These are phyloP conservation scores for Arachnomyces sp. DNA, from an alignment of 2,329 filamentous ascomycete species.

Conservation along the genomic window DNA sequence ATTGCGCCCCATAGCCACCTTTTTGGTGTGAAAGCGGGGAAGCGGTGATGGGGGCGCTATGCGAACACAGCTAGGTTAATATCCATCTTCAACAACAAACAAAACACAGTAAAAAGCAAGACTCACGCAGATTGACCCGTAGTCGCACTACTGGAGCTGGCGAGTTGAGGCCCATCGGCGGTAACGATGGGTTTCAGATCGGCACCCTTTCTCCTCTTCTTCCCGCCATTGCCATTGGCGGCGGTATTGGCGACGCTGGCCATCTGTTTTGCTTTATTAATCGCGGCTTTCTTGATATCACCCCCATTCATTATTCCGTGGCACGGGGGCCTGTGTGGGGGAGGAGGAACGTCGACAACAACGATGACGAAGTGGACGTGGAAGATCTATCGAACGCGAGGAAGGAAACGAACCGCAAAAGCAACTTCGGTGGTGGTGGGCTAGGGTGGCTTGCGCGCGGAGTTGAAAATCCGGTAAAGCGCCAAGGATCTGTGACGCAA, in stretches of 20 bases:
- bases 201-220: constrained; percentile 58
- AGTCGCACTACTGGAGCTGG: constrained; percentile 37
- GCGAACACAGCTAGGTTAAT: too few relatives aligned
- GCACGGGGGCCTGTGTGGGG: too few relatives aligned
- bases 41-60: constrained; percentile 6
- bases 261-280: constrained; percentile 59
- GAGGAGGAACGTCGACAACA: too few relatives aligned
- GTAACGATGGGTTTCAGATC: constrained; percentile 60
- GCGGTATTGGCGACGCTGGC: constrained; percentile 38
- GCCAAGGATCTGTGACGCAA: too few relatives aligned
- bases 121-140: constrained; percentile 35
- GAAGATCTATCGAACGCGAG: too few relatives aligned
- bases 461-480: background rate
- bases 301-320: constrained; percentile 51
- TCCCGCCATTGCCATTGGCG: constrained; percentile 49
- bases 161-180: constrained; percentile 45
- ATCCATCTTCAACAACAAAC: constrained; percentile 1
- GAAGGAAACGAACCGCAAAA: too few relatives aligned
- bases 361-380: too few relatives aligned
- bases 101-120: constrained; percentile 8
- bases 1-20: constrained; percentile 45
- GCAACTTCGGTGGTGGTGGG: too few relatives aligned
- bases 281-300: constrained; percentile 56
- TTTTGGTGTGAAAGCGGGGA: constrained; percentile 38
- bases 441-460: too few relatives aligned